Conservation (phyloP, 306 rosid species). For the Sechiopsis laciniata region DNA sequence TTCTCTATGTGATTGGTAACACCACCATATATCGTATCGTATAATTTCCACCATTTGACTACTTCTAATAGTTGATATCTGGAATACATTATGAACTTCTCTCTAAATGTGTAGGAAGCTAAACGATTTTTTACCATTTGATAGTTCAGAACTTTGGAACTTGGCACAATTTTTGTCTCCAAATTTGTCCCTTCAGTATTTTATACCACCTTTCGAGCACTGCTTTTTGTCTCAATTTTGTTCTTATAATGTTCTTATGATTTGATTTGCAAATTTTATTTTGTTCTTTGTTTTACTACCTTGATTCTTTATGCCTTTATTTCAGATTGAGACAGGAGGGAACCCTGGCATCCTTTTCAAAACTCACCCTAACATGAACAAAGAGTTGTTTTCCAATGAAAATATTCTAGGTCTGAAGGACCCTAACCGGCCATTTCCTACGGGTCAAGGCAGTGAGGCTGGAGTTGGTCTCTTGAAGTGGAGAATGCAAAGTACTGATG, state of each 20-base stretch:
- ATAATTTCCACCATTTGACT: background rate
- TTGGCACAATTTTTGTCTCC: background rate
- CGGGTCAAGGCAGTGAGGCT: constrained; percentile 76
- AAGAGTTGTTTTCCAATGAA: constrained; percentile 79
- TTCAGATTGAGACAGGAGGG: constrained; percentile 78
- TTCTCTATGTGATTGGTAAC: constrained; percentile 1
- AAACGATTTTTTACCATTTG: background rate
- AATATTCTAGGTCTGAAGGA: constrained; percentile 76
- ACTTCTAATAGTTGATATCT: background rate
- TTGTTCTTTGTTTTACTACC: constrained; percentile 5
- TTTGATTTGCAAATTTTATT: constrained; percentile 1
- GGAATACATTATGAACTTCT: background rate
- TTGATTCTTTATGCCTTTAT: constrained; percentile 24
- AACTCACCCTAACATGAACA: constrained; percentile 97
- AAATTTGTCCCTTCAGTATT: background rate
- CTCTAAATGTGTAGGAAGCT: background rate
- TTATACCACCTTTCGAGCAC: background rate
- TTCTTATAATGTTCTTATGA: background rate
- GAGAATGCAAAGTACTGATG: constrained; percentile 95
- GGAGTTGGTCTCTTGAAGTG: constrained; percentile 94
- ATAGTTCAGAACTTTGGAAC: background rate
- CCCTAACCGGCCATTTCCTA: constrained; percentile 90
- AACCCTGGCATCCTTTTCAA: constrained; percentile 80
- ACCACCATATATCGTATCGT: background rate
- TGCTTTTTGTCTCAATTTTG: background rate